These are phyloP conservation scores for Fraxinus latifolia DNA, from an alignment of 305 asterid species.

Conservation along the genomic window DNA sequence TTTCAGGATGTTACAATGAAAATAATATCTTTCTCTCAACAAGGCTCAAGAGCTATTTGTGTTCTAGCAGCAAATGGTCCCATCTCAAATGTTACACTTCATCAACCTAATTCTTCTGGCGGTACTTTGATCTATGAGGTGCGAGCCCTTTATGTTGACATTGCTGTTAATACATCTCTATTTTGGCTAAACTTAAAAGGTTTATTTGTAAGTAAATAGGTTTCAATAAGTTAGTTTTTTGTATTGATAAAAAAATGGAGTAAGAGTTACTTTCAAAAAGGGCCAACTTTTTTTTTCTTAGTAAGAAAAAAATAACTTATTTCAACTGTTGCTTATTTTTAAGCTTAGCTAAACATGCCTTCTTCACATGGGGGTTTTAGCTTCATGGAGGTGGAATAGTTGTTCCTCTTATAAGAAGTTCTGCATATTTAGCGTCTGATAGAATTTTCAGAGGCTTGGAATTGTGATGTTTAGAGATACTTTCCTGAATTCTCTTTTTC, in stretches of 20 bases:
- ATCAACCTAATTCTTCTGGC: constrained; percentile 86
- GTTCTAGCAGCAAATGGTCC: constrained; percentile 89
- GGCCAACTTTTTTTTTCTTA: neutral
- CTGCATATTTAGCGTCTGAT: neutral
- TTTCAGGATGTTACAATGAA: constrained; percentile 84
- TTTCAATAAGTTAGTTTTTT: no score
- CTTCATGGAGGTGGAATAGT: neutral
- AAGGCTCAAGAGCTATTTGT: constrained; percentile 86
- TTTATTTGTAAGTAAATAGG: neutral
- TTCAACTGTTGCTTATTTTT: neutral
- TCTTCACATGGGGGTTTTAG: neutral
- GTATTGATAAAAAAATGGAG: neutral
- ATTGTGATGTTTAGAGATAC: constrained; percentile 7
- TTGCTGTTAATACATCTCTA: neutral
- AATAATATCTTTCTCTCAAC: constrained; percentile 84
- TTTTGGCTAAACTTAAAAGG: neutral
- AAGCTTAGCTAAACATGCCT: neutral
- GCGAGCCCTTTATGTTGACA: neutral
- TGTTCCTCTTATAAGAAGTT: neutral
- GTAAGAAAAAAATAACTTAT: neutral
- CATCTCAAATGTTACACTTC: constrained; percentile 83
- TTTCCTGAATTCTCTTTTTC: neutral
- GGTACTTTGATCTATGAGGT: constrained; percentile 95
- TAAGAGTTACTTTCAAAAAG: neutral
- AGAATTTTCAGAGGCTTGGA: neutral